Conservation (phyloP, 1,139 yeast genomes). For the Sugiyamaella japonica region DNA sequence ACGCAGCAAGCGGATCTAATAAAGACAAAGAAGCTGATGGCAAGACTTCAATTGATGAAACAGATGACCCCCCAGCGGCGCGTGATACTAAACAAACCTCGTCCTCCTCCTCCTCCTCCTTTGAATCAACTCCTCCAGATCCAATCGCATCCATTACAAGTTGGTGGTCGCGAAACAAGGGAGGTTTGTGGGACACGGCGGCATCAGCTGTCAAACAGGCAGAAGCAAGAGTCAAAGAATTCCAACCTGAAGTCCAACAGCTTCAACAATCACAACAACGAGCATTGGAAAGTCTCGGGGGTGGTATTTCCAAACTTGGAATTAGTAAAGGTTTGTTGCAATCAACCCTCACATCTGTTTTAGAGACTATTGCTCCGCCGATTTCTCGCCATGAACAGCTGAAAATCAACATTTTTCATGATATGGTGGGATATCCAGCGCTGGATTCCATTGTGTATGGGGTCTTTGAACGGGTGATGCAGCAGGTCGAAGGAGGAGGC, state of each 20-base stretch:
- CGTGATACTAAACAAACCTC: constrained; percentile 3
- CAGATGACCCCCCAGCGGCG: background rate
- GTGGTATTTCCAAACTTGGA: constrained; percentile 29
- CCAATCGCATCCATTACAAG: constrained; percentile 26
- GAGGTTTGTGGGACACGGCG: constrained; percentile 56
- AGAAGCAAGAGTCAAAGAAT: constrained; percentile 43
- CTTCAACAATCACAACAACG: constrained; percentile 30
- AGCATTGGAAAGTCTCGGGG: constrained; percentile 33
- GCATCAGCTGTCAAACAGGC: constrained; percentile 66
- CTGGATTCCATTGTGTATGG: constrained; percentile 63
- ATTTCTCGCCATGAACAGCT: constrained; percentile 66
- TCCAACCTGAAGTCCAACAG: constrained; percentile 36
- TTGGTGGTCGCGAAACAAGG: constrained; percentile 58
- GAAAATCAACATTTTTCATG: constrained; percentile 79
- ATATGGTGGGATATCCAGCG: constrained; percentile 68
- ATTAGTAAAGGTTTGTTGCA: constrained; percentile 35
- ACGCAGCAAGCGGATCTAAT: background rate
- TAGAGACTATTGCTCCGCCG: constrained; percentile 58
- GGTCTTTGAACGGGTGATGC: constrained; percentile 80
- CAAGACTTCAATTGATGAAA: background rate
- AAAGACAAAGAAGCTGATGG: background rate
- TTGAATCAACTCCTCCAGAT: constrained; percentile 20
- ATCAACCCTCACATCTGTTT: constrained; percentile 47
- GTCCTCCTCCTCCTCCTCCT: background rate
- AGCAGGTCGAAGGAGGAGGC: constrained; percentile 88